Evolutionary conservation across 2,329 filamentous ascomycete species (phyloP).

Genomic region (Aspergillus brunneoviolaceus): DNA sequence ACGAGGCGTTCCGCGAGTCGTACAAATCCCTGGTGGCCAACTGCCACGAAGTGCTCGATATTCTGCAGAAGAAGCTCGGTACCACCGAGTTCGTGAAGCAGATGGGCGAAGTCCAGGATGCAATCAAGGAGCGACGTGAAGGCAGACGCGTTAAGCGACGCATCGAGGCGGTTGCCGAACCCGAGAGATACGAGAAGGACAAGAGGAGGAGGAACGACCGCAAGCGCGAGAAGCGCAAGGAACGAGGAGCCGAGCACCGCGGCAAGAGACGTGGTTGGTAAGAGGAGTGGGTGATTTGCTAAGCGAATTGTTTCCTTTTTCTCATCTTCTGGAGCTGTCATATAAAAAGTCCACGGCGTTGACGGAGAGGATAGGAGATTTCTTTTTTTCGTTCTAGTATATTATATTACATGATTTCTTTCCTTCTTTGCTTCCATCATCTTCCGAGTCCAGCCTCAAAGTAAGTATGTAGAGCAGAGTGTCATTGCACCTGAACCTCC

Average conservation of each 20-base stretch:
- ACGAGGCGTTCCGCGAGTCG: conserved; percentile 65
- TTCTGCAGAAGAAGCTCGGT: conserved; percentile 81
- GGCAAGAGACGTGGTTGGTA: conserved; percentile 70
- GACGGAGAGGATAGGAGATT: conserved; percentile 14
- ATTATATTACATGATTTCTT: conserved; percentile 6
- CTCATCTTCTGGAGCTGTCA: conserved; percentile 12
- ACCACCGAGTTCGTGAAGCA: conserved; percentile 74
- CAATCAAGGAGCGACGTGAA: conserved; percentile 69
- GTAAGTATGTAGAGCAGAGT: conserved; percentile 13
- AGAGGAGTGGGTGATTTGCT: neutral
- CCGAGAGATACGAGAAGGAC: conserved; percentile 72
- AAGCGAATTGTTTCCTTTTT: too few relatives aligned
- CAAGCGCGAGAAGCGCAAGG: conserved; percentile 81
- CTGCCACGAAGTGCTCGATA: conserved; percentile 74
- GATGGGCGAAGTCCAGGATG: conserved; percentile 70
- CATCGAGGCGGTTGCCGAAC: conserved; percentile 80
- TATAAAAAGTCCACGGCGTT: conserved; percentile 25
- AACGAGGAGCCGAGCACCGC: conserved; percentile 71
- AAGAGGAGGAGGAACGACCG: conserved; percentile 83
- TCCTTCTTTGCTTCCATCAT: neutral
- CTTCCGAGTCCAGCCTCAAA: conserved; percentile 13
- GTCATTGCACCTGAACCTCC: neutral
- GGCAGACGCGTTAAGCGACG: conserved; percentile 79
- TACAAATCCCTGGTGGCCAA: conserved; percentile 71
- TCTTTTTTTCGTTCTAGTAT: neutral